These are phyloP conservation scores for Pleurotus cornucopiae DNA, from an alignment of 768 basidiomycete species.

Conservation along the genomic window DNA sequence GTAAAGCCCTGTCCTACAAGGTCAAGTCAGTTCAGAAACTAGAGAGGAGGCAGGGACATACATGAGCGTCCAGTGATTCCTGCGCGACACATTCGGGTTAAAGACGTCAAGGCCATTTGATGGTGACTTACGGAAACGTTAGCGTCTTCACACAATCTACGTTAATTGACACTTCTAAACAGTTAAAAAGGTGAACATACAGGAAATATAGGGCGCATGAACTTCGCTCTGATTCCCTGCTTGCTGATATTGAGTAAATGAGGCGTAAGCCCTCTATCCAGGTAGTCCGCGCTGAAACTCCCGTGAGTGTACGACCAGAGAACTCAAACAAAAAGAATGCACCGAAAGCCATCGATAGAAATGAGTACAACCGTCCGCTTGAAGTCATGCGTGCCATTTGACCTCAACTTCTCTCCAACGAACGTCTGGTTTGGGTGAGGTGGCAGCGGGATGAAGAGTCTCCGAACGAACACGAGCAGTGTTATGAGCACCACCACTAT, in stretches of 20 bases:
- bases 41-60: constrained; percentile 25
- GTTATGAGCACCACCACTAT: constrained; percentile 34
- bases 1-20: constrained; percentile 76
- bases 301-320: constrained; percentile 11
- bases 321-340: background rate
- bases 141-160: constrained; percentile 49
- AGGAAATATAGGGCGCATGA: constrained; percentile 81
- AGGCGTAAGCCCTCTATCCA: constrained; percentile 82
- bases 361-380: constrained; percentile 79
- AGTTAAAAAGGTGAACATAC: constrained; percentile 37
- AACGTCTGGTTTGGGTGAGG: constrained; percentile 27
- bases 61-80: constrained; percentile 91
- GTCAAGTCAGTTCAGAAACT: background rate
- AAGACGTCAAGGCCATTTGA: background rate
- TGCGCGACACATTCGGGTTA: constrained; percentile 21
- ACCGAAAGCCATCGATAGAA: constrained; percentile 85
- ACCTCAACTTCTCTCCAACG: constrained; percentile 41
- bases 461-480: constrained; percentile 37
- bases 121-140: constrained; percentile 76
- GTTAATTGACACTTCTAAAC: background rate
- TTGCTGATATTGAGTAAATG: constrained; percentile 77
- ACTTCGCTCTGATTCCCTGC: constrained; percentile 81
- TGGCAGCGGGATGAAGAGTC: constrained; percentile 25
- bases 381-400: constrained; percentile 83
- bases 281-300: constrained; percentile 68